Conservation (phyloP, 177 flowering plant species). For the Telopea speciosissima region DNA sequence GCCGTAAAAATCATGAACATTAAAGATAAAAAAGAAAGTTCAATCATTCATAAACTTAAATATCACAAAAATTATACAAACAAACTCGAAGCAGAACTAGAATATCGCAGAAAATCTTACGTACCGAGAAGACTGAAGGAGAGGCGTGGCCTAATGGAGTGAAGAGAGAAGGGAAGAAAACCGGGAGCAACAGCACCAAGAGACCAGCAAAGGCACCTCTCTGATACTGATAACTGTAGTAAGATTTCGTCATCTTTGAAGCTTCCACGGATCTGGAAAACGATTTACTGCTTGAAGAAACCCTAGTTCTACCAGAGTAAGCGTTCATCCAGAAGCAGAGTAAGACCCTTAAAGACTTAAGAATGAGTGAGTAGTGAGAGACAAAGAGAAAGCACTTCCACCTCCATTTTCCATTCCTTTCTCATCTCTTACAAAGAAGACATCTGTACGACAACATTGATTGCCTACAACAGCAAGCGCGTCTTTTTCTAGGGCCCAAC, state of each 20-base stretch:
- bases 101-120: neutral
- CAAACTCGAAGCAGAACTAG: neutral
- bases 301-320: neutral
- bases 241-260: neutral
- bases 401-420: no score
- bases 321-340: neutral
- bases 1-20: neutral
- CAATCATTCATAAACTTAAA: no score
- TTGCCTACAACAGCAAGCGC: no score
- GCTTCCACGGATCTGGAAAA: neutral
- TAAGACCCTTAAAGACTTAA: no score
- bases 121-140: constrained; percentile 40
- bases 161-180: constrained; percentile 27
- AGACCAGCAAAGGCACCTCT: constrained; percentile 24
- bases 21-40: neutral
- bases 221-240: neutral
- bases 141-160: constrained; percentile 37
- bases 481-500: no score
- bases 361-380: no score
- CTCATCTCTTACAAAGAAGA: no score
- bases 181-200: constrained; percentile 25
- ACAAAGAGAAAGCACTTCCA: no score
- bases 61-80: neutral
- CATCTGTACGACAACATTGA: no score
- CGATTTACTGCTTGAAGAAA: neutral